These are phyloP conservation scores for Geum urbanum DNA, from an alignment of 306 rosid genomes.

Conservation along the genomic window DNA sequence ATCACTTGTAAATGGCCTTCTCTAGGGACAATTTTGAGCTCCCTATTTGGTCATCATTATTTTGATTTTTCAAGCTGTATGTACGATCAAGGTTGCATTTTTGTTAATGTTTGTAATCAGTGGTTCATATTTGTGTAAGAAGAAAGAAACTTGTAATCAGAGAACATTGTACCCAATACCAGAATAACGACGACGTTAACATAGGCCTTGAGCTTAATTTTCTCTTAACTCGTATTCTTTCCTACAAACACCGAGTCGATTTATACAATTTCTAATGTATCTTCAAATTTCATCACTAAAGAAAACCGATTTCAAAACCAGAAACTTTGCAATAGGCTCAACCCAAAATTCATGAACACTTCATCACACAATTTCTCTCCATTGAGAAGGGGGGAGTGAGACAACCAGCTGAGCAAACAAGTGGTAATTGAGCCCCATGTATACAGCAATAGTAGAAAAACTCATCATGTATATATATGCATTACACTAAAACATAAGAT, in stretches of 20 bases:
- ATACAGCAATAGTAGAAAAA: constrained; percentile 43
- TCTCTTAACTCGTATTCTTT: neutral
- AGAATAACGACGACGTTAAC: constrained; percentile 12
- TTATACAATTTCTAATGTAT: neutral
- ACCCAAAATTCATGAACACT: neutral
- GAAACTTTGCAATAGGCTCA: neutral
- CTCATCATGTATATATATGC: constrained; percentile 27
- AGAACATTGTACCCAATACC: constrained; percentile 19
- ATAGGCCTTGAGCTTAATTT: neutral
- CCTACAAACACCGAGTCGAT: neutral
- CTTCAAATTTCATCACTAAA: too few relatives aligned
- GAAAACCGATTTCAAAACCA: neutral
- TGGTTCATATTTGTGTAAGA: constrained; percentile 22
- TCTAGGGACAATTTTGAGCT: constrained; percentile 33
- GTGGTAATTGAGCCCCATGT: constrained; percentile 32
- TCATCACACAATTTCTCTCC: constrained; percentile 14
- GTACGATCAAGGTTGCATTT: constrained; percentile 26
- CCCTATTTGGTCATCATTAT: constrained; percentile 7
- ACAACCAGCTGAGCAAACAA: constrained; percentile 37
- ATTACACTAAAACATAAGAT: constrained; percentile 25
- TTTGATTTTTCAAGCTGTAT: constrained; percentile 32
- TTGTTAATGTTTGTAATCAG: constrained; percentile 44
- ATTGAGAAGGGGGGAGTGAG: constrained; percentile 7
- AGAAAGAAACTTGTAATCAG: constrained; percentile 16
- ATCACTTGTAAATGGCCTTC: constrained; percentile 65